Evolutionary conservation across 2,329 filamentous ascomycete genomes (phyloP), one percentile per base, ranked within the genome.

Genomic region (Trichoderma koningiopsis): DNA sequence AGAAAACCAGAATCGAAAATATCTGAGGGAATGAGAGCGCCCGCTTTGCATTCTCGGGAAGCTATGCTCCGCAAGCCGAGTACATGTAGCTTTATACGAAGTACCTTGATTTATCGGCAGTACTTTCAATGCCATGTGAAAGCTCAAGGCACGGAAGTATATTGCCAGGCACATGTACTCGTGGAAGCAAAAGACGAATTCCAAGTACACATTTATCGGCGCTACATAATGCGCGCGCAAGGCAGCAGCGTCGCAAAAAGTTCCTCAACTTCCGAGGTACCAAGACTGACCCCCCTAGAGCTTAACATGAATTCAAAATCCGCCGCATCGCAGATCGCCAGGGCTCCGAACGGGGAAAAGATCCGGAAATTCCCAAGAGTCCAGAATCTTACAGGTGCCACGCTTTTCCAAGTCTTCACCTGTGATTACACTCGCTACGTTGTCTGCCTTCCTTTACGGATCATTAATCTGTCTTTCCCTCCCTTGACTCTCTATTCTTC

Each of bases 321-420:
- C 63, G 63, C 63, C 63, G 27, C 53, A 49, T 27, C 19, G 63
- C 63, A 67, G 63, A 67, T 67, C 63, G 53, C 63, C 63, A 57
- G 52, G 52, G 53, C 55, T 43, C 53, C 55, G 19, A 29, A 52
- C 47, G 16, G 35, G 31, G 14, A 43, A 43, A 43, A 19, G 43
- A 37, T 66, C 63, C 37, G 43, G 63, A 58, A 66, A 35, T 53
- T 58, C 43, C 31, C 63, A 49, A 37, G 29, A 58, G 53, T 66
- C 63, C 37, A 58, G 63, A 66, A 58, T 57, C 63, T 58, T 57
- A 66, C 63, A 49, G 53, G 37, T 40, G 52, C 16, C 47, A 16
- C 22, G 5, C 22, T 16, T 55, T 27, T 11, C 19, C 22, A 52
- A 29, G 43, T 40, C 35, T 35, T 65, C 24, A 43, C 19, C 13